These are phyloP conservation scores for Fusarium cicatricum DNA, from an alignment of 2,329 filamentous ascomycete genomes.

Conservation along the genomic window DNA sequence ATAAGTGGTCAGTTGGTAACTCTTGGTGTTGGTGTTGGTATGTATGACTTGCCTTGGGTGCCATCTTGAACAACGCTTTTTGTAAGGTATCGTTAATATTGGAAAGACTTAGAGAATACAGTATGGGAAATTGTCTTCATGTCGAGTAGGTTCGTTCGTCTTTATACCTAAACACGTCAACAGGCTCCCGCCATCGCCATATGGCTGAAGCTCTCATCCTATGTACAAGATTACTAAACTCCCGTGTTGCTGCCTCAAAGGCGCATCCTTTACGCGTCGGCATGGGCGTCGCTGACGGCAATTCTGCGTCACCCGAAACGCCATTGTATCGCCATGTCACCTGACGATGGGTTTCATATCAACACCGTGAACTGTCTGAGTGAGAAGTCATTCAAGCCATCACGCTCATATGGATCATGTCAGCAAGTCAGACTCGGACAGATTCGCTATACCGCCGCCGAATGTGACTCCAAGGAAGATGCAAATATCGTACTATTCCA, in stretches of 20 bases:
- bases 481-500: no score
- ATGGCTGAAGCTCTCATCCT: no score
- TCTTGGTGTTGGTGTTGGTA: not conserved
- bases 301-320: slow-evolving; percentile 5
- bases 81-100: no score
- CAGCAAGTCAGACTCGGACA: not conserved
- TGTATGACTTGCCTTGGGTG: not conserved
- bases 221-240: not conserved
- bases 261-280: slow-evolving; percentile 5
- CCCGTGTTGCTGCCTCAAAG: slow-evolving; percentile 6
- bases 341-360: not conserved
- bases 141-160: not conserved
- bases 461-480: not conserved
- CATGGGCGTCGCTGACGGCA: not conserved
- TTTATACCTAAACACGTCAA: not conserved
- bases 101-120: no score
- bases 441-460: not conserved
- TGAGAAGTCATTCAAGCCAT: not conserved
- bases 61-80: no score
- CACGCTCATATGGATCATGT: not conserved
- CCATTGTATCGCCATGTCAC: slow-evolving; percentile 10
- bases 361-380: not conserved
- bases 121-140: no score
- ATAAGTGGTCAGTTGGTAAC: no score
- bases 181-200: no score